phyloP scores from a whole-genome alignment of 2,329 filamentous ascomycete genomes.

The Neoascochyta sp. region DNA sequence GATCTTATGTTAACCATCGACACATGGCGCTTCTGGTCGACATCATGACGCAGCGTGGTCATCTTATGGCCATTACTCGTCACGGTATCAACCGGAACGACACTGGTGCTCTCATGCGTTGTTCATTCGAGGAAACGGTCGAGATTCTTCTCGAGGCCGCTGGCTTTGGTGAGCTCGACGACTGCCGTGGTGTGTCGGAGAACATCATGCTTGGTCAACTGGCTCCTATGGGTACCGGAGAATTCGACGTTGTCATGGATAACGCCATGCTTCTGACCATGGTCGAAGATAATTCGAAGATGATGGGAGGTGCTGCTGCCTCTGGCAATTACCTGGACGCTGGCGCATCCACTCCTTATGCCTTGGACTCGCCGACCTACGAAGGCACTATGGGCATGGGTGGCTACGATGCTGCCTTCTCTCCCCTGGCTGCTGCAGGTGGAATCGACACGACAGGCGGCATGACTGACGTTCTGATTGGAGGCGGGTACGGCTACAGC shows the following conservation, averaged over 20 bases:
- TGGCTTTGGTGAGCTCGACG: slow-evolving; percentile 89
- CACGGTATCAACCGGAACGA: slow-evolving; percentile 98
- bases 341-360: slow-evolving; percentile 91
- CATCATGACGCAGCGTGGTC: slow-evolving; percentile 94
- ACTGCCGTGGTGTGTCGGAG: slow-evolving; percentile 96
- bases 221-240: slow-evolving; percentile 93
- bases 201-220: slow-evolving; percentile 98
- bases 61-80: slow-evolving; percentile 92
- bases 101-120: slow-evolving; percentile 97
- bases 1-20: slow-evolving; percentile 98
- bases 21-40: slow-evolving; percentile 93
- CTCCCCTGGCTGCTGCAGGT: slow-evolving; percentile 70
- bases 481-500: slow-evolving; percentile 52
- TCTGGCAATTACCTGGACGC: slow-evolving; percentile 69
- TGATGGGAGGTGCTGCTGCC: slow-evolving; percentile 63
- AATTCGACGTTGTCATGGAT: slow-evolving; percentile 90
- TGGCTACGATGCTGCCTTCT: slow-evolving; percentile 61
- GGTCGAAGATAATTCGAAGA: slow-evolving; percentile 78
- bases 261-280: slow-evolving; percentile 94
- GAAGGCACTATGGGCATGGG: slow-evolving; percentile 60
- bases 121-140: slow-evolving; percentile 98
- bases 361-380: slow-evolving; percentile 62
- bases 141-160: slow-evolving; percentile 97
- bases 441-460: slow-evolving; percentile 52
- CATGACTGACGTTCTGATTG: slow-evolving; percentile 63